phyloP scores from a whole-genome alignment of 1,284 basidiomycete species.

The Puccinia hordei region DNA sequence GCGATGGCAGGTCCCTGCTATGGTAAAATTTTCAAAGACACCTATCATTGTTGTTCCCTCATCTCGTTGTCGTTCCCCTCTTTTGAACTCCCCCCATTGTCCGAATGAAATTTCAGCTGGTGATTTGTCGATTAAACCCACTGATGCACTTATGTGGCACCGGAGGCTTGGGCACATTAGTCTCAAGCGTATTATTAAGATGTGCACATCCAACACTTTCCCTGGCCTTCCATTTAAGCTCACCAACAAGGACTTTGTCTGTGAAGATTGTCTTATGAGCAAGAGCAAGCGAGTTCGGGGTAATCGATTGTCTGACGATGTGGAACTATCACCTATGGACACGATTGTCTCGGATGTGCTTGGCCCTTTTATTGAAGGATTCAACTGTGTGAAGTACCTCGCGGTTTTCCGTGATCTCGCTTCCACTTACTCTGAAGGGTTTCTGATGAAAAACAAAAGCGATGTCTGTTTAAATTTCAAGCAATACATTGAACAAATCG shows the following conservation, averaged over 20 bases:
- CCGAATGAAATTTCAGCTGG: no score
- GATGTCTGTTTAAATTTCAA: background rate
- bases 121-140: background rate
- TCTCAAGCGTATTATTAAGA: background rate
- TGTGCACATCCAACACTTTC: background rate
- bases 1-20: background rate
- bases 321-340: background rate
- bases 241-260: background rate
- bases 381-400: background rate
- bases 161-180: slow-evolving; percentile 14
- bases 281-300: background rate
- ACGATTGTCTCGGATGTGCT: slow-evolving; percentile 24
- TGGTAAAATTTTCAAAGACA: background rate
- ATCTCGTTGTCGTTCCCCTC: background rate
- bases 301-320: background rate
- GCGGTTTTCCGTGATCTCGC: slow-evolving; percentile 14
- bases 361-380: slow-evolving; percentile 19
- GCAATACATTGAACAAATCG: background rate
- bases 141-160: slow-evolving; percentile 30
- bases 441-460: slow-evolving; percentile 1
- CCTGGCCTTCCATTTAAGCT: background rate
- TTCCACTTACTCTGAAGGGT: background rate
- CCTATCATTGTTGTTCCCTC: slow-evolving; percentile 2
- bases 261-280: slow-evolving; percentile 19
- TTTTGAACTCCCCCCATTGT: background rate